Evolutionary conservation across 768 basidiomycete species (phyloP), one percentile per base, ranked within the genome.

Genomic region (Amylocystis lapponica): DNA sequence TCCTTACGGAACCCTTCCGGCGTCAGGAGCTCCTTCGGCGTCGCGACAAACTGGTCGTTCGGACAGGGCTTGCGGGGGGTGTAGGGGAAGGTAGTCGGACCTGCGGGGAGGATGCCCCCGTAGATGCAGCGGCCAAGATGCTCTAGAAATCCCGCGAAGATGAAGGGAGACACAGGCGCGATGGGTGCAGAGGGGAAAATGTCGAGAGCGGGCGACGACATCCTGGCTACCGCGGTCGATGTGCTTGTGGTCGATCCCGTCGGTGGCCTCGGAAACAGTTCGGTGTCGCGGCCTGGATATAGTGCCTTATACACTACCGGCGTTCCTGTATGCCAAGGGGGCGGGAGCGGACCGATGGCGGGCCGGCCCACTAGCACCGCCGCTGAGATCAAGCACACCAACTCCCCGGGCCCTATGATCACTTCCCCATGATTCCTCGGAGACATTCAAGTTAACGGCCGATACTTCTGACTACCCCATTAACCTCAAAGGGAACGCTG

Each of bases 141-240:
- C 54, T 81, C 79, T 8, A 78, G 72, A 59, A 81, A 82, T 2
- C 79, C 78, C 21, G 75, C 75, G 56, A 76, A 80, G 52, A 79
- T 72, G 16, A 69, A 67, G 17, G 71, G 67, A 27, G 56, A 55
- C 19, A 57, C 56, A 13, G 37, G 39, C 6, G 48, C 50, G 38
- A 55, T 55, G 30, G 52, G 30, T 32, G 53, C 55, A 16, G 50
- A 47, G 13, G 55, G 52, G 42, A 54, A 57, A 32, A 57, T 40
- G 48, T 57, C 53, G 9, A 57, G 36, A 7, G 47, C 27, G 13
- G 41, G 48, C 12, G 12, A 30, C 10, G 41, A 22, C 37, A 35
- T 43, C 27, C 34, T 40, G 22, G 5, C 16, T 5, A 8, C 16
- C n/a, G 3, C 20, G 7, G 21, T 11, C 13, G 11, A 29, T n/a